Evolutionary conservation across 371 early-diverging fungal genomes (phyloP).

Genomic region (Cladochytrium tenue): DNA sequence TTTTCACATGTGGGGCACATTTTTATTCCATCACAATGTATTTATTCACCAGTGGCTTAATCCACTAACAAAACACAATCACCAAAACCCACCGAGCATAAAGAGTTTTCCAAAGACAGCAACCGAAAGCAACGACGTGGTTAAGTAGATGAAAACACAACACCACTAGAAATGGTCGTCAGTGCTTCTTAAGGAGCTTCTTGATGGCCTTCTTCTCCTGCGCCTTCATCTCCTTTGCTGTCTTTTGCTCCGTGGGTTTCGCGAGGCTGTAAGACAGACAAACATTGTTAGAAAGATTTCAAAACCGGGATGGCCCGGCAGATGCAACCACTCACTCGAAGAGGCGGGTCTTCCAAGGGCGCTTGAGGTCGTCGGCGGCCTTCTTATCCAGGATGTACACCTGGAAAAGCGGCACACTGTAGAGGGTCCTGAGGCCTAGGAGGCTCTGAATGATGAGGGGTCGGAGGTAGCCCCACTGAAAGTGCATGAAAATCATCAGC

Average conservation of each 20-base stretch:
- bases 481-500: constrained; percentile 80
- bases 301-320: no score
- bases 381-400: constrained; percentile 81
- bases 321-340: constrained; percentile 46
- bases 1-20: no score
- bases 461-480: constrained; percentile 85
- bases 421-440: constrained; percentile 74
- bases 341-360: constrained; percentile 83
- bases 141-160: no score
- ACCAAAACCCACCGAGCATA: no score
- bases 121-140: no score
- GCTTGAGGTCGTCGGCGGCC: constrained; percentile 74
- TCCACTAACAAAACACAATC: no score
- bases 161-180: no score
- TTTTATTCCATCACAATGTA: no score
- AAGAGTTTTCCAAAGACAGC: no score
- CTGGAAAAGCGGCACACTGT: constrained; percentile 67
- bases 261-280: no score
- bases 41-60: no score
- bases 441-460: constrained; percentile 88
- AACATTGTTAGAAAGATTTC: no score
- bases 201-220: constrained; percentile 48
- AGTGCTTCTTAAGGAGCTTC: constrained; percentile 35
- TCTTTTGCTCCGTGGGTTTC: constrained; percentile 23
- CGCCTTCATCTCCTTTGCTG: constrained; percentile 48